Conservation (phyloP, 1,284 basidiomycete genomes). For the Cutaneotrichosporon dermatis region DNA sequence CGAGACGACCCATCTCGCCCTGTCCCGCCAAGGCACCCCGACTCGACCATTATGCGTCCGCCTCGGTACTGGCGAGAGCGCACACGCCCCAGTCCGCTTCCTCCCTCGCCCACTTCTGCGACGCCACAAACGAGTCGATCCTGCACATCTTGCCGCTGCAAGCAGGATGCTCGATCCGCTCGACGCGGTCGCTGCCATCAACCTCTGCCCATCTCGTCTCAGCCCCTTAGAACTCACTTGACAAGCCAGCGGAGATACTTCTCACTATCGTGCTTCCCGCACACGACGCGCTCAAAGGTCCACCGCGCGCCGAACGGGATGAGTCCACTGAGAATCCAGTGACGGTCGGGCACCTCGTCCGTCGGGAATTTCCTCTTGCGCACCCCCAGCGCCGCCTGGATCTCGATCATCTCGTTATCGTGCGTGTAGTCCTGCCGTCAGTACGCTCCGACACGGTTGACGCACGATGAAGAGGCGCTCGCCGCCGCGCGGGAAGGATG, state of each 20-base stretch:
- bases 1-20: too few relatives aligned
- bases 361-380: slow-evolving; percentile 46
- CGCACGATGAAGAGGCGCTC: slow-evolving; percentile 41
- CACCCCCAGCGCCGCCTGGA: slow-evolving; percentile 68
- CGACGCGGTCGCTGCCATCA: slow-evolving; percentile 26
- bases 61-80: background rate
- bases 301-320: slow-evolving; percentile 42
- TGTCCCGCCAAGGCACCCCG: too few relatives aligned
- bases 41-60: too few relatives aligned
- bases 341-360: background rate
- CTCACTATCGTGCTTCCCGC: slow-evolving; percentile 29
- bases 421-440: slow-evolving; percentile 64
- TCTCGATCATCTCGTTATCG: slow-evolving; percentile 73
- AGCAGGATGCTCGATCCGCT: slow-evolving; percentile 45
- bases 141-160: slow-evolving; percentile 63
- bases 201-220: background rate
- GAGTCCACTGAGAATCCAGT: slow-evolving; percentile 13
- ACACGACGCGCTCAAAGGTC: slow-evolving; percentile 39
- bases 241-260: slow-evolving; percentile 38
- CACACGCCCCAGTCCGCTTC: slow-evolving; percentile 53
- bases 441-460: background rate
- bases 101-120: slow-evolving; percentile 62
- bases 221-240: slow-evolving; percentile 25
- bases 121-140: slow-evolving; percentile 63
- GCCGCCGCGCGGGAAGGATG: slow-evolving; percentile 61